These are phyloP conservation scores for Ormosia semicastrata DNA, from an alignment of 306 rosid species.

Conservation along the genomic window DNA sequence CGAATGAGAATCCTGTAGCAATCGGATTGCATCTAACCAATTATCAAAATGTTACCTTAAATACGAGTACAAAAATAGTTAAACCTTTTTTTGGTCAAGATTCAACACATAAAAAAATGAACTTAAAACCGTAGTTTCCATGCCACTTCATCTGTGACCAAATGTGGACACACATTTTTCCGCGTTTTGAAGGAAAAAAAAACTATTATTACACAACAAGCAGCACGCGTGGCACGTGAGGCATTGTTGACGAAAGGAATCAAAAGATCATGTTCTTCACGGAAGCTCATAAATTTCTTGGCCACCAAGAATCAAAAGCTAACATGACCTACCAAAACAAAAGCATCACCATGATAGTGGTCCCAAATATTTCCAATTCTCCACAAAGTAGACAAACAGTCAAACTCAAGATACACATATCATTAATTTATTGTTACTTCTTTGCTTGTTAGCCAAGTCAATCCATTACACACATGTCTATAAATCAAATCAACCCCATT, in stretches of 20 bases:
- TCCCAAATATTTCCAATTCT: background rate
- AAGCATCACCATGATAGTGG: background rate
- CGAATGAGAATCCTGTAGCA: too few species aligned
- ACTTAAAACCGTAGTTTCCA: background rate
- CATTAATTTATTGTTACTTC: background rate
- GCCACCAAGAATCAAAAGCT: conserved; percentile 12
- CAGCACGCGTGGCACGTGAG: background rate
- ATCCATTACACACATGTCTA: background rate
- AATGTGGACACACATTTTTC: too few species aligned
- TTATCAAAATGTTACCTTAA: too few species aligned
- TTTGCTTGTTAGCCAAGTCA: conserved; percentile 28
- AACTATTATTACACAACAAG: too few species aligned
- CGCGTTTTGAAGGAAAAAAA: background rate
- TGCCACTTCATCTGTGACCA: too few species aligned
- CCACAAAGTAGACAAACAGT: background rate
- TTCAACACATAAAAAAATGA: background rate
- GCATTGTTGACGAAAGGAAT: background rate
- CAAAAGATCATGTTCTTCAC: background rate
- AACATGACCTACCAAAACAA: background rate
- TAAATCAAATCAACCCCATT: conserved; percentile 7
- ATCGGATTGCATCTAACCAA: too few species aligned
- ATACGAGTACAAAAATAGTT: too few species aligned
- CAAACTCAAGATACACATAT: background rate
- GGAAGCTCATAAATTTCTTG: background rate
- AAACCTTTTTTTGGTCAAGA: too few species aligned